Evolutionary conservation across 345 rosid species (phyloP).

Genomic region (Salix exigua): DNA sequence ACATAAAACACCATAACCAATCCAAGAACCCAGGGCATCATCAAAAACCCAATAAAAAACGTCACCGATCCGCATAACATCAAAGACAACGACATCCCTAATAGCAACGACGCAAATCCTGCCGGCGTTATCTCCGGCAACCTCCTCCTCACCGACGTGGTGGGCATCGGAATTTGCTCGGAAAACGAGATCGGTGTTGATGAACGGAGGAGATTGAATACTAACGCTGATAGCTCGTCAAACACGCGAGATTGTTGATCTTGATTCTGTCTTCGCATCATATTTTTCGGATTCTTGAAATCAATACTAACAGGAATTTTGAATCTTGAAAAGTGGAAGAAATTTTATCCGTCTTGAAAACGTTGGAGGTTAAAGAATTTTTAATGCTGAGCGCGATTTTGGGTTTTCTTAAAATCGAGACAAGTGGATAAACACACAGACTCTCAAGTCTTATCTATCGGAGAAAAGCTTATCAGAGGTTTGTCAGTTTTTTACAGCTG

Average conservation of each 20-base stretch:
- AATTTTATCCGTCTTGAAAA: not conserved
- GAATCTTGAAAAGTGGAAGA: not conserved
- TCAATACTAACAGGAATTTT: not conserved
- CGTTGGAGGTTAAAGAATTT: not conserved
- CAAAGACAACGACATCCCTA: constrained; percentile 72
- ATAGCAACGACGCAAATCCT: constrained; percentile 76
- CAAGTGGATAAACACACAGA: constrained; percentile 30
- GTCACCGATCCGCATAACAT: constrained; percentile 93
- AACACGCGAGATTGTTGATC: constrained; percentile 57
- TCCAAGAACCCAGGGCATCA: constrained; percentile 95
- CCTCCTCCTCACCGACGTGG: constrained; percentile 19
- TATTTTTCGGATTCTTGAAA: constrained; percentile 3
- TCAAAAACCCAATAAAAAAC: constrained; percentile 79
- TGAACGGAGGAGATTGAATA: constrained; percentile 61
- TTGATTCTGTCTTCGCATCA: constrained; percentile 49
- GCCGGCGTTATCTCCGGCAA: constrained; percentile 59
- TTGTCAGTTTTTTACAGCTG: not conserved
- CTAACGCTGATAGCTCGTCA: constrained; percentile 62
- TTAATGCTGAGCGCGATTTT: not conserved
- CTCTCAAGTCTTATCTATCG: constrained; percentile 19
- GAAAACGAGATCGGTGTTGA: constrained; percentile 46
- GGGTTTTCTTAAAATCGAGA: constrained; percentile 26
- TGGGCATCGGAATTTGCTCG: constrained; percentile 23
- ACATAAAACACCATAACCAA: constrained; percentile 66
- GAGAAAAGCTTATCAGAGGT: constrained; percentile 2